Conservation (phyloP, 805 yeast genomes). For the Kodamaea neixiangensis region DNA sequence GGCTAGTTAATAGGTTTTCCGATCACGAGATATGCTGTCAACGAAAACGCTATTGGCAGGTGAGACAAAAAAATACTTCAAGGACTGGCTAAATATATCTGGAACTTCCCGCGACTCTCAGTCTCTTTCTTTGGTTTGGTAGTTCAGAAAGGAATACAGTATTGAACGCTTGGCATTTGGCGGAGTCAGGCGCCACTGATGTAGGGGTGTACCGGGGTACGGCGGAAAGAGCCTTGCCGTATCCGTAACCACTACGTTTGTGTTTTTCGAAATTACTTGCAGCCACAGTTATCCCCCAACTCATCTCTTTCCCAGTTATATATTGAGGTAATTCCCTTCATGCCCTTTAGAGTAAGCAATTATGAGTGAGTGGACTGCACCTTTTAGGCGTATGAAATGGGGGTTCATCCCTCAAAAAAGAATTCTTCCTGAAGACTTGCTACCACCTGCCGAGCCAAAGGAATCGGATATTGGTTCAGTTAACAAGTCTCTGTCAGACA, state of each 20-base stretch:
- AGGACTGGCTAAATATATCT: too few species aligned
- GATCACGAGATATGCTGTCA: background rate
- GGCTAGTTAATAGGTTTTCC: background rate
- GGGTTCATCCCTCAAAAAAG: constrained; percentile 38
- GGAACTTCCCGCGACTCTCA: too few species aligned
- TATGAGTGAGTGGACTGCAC: background rate
- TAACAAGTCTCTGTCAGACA: constrained; percentile 2
- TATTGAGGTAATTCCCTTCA: background rate
- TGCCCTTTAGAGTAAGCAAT: background rate
- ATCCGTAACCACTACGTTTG: background rate
- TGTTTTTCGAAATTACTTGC: background rate
- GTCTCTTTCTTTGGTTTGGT: too few species aligned
- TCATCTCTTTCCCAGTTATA: background rate
- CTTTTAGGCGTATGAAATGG: constrained; percentile 24
- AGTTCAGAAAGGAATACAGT: too few species aligned
- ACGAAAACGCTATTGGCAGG: background rate
- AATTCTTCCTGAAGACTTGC: constrained; percentile 32
- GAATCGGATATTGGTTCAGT: background rate
- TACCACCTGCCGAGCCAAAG: background rate
- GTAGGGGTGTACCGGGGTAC: background rate
- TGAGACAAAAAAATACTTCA: background rate
- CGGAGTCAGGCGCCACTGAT: too few species aligned
- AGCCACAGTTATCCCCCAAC: background rate
- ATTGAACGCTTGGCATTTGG: too few species aligned
- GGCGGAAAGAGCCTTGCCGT: background rate